phyloP scores from a whole-genome alignment of 495 filamentous ascomycete species.

The Penicillium desertorum region DNA sequence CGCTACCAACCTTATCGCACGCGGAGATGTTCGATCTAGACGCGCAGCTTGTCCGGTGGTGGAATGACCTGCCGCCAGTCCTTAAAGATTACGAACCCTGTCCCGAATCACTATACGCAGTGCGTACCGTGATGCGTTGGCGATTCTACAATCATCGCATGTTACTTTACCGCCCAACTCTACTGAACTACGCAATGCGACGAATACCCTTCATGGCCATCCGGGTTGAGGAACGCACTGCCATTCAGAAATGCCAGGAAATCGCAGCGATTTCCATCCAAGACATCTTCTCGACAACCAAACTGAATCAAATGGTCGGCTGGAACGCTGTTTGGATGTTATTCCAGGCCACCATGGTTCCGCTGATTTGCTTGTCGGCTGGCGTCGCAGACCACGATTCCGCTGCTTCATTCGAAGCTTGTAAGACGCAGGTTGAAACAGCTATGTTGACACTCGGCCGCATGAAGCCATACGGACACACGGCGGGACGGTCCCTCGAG shows the following conservation, averaged over 20 bases:
- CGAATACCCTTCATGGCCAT: constrained; percentile 51
- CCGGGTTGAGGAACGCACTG: constrained; percentile 59
- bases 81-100: constrained; percentile 63
- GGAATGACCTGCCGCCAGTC: constrained; percentile 61
- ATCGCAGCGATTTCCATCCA: constrained; percentile 63
- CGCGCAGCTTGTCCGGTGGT: constrained; percentile 62
- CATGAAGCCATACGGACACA: constrained; percentile 63
- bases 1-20: constrained; percentile 56
- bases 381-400: constrained; percentile 36
- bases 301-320: constrained; percentile 67
- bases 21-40: constrained; percentile 60
- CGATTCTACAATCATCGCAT: constrained; percentile 70
- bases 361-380: constrained; percentile 61
- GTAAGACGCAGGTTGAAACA: constrained; percentile 55
- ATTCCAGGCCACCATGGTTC: constrained; percentile 74
- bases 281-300: constrained; percentile 59
- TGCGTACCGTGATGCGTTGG: constrained; percentile 72
- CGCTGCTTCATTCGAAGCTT: constrained; percentile 45
- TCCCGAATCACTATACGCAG: constrained; percentile 62
- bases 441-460: constrained; percentile 63
- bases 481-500: constrained; percentile 61
- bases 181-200: constrained; percentile 64
- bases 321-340: constrained; percentile 77
- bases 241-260: constrained; percentile 61
- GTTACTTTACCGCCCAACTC: constrained; percentile 65